Evolutionary conservation across 257 asterid species (phyloP).

Genomic region (Lycium ferocissimum): DNA sequence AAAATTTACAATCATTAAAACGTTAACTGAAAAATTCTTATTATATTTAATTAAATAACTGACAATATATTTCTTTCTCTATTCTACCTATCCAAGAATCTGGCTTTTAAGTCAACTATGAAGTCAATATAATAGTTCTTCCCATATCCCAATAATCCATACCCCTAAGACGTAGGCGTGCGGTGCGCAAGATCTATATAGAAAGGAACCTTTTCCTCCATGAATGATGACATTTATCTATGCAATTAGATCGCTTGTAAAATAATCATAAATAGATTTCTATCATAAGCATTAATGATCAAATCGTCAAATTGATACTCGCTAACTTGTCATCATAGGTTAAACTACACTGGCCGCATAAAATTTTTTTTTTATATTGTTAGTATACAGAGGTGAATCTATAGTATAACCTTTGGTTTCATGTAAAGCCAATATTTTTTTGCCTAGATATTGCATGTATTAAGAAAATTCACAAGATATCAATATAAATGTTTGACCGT

Average conservation of each 20-base stretch:
- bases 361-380: too few relatives aligned
- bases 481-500: too few relatives aligned
- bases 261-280: background rate
- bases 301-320: background rate
- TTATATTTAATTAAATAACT: background rate
- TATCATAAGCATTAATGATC: background rate
- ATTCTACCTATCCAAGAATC: background rate
- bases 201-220: background rate
- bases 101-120: background rate
- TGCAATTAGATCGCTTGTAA: background rate
- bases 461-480: too few relatives aligned
- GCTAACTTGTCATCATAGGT: too few relatives aligned
- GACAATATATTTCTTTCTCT: background rate
- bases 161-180: background rate
- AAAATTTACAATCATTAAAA: too few relatives aligned
- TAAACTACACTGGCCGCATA: too few relatives aligned
- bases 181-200: background rate
- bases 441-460: too few relatives aligned
- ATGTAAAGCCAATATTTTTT: too few relatives aligned
- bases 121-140: background rate
- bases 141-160: background rate
- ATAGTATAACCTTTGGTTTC: too few relatives aligned
- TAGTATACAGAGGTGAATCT: too few relatives aligned
- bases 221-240: background rate
- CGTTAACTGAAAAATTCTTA: too few relatives aligned